These are phyloP conservation scores for Cladorrhinum samala DNA, from an alignment of 495 filamentous ascomycete genomes.

Conservation along the genomic window DNA sequence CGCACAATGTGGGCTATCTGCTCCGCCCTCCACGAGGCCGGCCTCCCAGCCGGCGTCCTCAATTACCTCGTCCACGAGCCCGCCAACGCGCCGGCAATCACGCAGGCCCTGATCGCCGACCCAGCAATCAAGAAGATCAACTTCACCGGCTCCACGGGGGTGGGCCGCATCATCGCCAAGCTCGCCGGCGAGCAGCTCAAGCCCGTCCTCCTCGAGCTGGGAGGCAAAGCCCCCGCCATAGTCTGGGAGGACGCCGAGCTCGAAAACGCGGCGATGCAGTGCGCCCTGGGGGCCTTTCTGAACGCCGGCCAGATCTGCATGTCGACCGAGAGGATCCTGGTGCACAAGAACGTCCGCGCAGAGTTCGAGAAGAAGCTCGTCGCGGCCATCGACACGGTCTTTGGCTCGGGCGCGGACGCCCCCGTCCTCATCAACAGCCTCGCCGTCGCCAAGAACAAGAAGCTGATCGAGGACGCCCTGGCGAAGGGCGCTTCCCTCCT, in stretches of 20 bases:
- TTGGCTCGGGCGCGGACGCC: constrained; percentile 44
- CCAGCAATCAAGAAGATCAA: constrained; percentile 56
- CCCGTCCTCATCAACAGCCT: constrained; percentile 55
- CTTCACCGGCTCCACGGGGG: constrained; percentile 58
- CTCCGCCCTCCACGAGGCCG: constrained; percentile 65
- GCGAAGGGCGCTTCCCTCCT: constrained; percentile 63
- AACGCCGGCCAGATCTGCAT: constrained; percentile 83
- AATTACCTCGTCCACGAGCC: constrained; percentile 52
- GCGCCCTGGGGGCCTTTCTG: constrained; percentile 48
- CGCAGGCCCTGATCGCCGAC: constrained; percentile 50
- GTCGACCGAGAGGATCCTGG: constrained; percentile 82
- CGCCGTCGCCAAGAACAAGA: constrained; percentile 61
- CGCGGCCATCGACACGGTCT: constrained; percentile 43
- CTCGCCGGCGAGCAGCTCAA: constrained; percentile 59
- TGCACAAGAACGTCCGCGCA: constrained; percentile 61
- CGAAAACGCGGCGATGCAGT: constrained; percentile 47
- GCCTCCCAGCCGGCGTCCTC: constrained; percentile 55
- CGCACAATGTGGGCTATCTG: constrained; percentile 68
- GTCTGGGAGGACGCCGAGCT: constrained; percentile 62
- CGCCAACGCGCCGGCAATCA: constrained; percentile 48
- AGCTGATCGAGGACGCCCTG: constrained; percentile 59
- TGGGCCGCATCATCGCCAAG: constrained; percentile 53
- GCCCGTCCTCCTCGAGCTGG: constrained; percentile 62
- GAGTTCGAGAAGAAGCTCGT: constrained; percentile 61
- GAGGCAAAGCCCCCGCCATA: constrained; percentile 60